phyloP scores from a whole-genome alignment of 2,329 filamentous ascomycete species.

The Arachnomyces sp. region DNA sequence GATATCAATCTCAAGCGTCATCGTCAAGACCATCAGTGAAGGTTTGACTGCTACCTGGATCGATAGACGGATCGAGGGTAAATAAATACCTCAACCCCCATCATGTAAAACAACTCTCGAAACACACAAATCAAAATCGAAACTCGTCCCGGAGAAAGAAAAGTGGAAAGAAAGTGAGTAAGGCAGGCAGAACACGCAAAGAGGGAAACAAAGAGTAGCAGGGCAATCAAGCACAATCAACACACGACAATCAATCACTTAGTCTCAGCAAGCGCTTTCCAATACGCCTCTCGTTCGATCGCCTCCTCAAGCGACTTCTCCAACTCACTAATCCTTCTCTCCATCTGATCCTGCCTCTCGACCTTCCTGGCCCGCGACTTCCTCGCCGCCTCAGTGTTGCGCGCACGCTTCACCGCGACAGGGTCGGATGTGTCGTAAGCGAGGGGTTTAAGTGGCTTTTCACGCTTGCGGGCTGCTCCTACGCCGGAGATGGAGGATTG shows the following conservation, averaged over 20 bases:
- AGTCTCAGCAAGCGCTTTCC: conserved; percentile 26
- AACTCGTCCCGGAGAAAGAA: background rate
- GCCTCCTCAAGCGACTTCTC: conserved; percentile 38
- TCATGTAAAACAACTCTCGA: background rate
- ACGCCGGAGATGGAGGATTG: conserved; percentile 66
- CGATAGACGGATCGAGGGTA: background rate
- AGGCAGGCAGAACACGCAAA: background rate
- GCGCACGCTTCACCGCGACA: conserved; percentile 81
- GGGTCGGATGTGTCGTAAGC: conserved; percentile 65
- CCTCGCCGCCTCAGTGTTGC: conserved; percentile 86
- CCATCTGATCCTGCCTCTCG: conserved; percentile 63
- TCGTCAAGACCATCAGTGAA: background rate
- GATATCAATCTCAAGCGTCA: background rate
- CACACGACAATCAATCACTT: conserved; percentile 13
- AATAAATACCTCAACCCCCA: background rate
- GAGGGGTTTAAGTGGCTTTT: conserved; percentile 74
- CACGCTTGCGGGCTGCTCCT: conserved; percentile 62
- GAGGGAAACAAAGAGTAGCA: conserved; percentile 7
- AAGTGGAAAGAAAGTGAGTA: background rate
- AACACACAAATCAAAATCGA: background rate
- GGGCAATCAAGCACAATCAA: conserved; percentile 9
- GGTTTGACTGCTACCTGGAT: background rate
- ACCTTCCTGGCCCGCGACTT: conserved; percentile 87
- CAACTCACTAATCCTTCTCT: conserved; percentile 63
- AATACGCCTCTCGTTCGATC: conserved; percentile 29